Evolutionary conservation across 1,284 basidiomycete species (phyloP).

Genomic region (Rhizoctonia solani): DNA sequence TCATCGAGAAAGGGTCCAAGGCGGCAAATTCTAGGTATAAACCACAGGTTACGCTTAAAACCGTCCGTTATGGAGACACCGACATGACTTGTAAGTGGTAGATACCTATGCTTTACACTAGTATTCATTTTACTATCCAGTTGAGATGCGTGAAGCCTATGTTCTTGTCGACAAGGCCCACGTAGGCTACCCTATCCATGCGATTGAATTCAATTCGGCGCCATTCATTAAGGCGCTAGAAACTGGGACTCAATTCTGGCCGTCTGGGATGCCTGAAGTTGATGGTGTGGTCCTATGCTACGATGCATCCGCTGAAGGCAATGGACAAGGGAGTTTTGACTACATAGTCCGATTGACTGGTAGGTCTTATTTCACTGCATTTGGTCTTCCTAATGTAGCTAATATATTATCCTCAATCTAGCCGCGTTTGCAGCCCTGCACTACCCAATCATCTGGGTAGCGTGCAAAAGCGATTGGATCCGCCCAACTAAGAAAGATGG

Average conservation of each 20-base stretch:
- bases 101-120: not conserved
- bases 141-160: conserved; percentile 10
- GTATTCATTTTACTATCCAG: not conserved
- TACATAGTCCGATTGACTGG: conserved; percentile 13
- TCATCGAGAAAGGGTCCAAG: conserved; percentile 68
- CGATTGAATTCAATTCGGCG: conserved; percentile 61
- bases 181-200: conserved; percentile 47
- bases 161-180: conserved; percentile 21
- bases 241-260: conserved; percentile 43
- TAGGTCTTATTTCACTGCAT: not conserved
- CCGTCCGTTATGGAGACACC: conserved; percentile 42
- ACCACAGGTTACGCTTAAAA: conserved; percentile 42
- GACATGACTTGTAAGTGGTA: conserved; percentile 51
- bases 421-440: conserved; percentile 60
- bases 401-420: conserved; percentile 43
- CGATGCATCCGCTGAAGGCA: conserved; percentile 58
- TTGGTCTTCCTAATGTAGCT: not conserved
- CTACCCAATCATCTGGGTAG: conserved; percentile 65
- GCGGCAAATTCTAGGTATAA: conserved; percentile 47
- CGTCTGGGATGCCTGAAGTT: conserved; percentile 57
- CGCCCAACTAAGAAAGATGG: not conserved
- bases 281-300: conserved; percentile 76
- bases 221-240: conserved; percentile 41
- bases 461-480: conserved; percentile 68
- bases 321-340: conserved; percentile 64